phyloP scores from a whole-genome alignment of 805 yeast species.

The Yamadazyma kitorensis region DNA sequence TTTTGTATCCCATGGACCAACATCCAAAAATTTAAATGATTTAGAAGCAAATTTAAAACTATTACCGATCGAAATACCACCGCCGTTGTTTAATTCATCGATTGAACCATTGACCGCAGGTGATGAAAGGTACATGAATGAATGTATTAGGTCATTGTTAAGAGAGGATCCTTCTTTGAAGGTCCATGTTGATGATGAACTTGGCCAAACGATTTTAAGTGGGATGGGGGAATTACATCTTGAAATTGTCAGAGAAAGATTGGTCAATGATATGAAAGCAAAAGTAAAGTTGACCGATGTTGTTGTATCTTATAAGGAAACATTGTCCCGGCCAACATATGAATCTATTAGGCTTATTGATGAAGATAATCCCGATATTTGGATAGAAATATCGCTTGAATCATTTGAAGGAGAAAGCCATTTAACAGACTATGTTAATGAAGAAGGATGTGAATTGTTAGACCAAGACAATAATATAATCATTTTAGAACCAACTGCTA shows the following conservation, averaged over 20 bases:
- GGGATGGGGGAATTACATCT: constrained; percentile 98
- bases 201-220: constrained; percentile 82
- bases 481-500: constrained; percentile 32
- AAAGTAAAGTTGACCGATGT: constrained; percentile 77
- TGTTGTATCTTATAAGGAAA: constrained; percentile 87
- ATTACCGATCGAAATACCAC: constrained; percentile 81
- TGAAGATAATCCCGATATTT: constrained; percentile 19
- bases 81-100: constrained; percentile 86
- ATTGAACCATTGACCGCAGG: constrained; percentile 83
- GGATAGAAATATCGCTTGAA: constrained; percentile 28
- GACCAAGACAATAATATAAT: constrained; percentile 49
- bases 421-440: constrained; percentile 32
- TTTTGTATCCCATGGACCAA: constrained; percentile 57
- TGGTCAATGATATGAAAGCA: constrained; percentile 79
- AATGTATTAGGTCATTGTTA: constrained; percentile 61
- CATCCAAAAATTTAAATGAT: constrained; percentile 45
- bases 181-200: constrained; percentile 71
- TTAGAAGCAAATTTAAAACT: constrained; percentile 46
- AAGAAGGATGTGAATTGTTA: constrained; percentile 36
- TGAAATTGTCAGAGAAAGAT: constrained; percentile 80
- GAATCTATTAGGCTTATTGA: constrained; percentile 16
- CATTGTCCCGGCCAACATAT: constrained; percentile 28
- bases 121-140: constrained; percentile 70
- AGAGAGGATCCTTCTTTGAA: constrained; percentile 89
- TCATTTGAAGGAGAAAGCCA: constrained; percentile 36